Base-by-base conservation (phyloP, 2,329 filamentous ascomycete species). In the Hymenoscyphus repandus region DNA sequence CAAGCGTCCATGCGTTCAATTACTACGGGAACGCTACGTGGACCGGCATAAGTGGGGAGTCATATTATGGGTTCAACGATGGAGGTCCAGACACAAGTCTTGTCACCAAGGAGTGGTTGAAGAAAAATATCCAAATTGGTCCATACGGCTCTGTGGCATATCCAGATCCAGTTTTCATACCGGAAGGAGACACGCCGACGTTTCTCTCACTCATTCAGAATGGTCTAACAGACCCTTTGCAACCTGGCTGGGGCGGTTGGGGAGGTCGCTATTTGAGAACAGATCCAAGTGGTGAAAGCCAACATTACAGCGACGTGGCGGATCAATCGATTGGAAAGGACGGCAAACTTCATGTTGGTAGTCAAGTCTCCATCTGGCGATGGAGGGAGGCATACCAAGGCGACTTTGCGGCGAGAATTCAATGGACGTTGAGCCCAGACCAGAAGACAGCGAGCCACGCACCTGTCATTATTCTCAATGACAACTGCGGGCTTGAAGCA, bases 1-100 rank as follows among this genome's bases (percentile, higher is more conserved):
- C 67, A 12, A 78, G 74, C 0, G 62, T 80, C 1, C 79, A 82
- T 58, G 77, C 71, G 6, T 82, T 74, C 72, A 77, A 76, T 56
- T 68, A 75, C 43, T 83, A 82, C 53, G 70, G 69, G 2, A 58
- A 73, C 46, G 78, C 79, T 0, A 66, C 78, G 0, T 82, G 79
- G 79, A 71, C 68, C 1, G 79, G 79, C 1, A 82, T 83, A 36
- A 75, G 71, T 0, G 75, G 75, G 5, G 74, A 77, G 3, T 54
- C 54, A 2, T 73, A 68, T 27, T 27, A 27, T 27, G 22, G 22
- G 4, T 27, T 27, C 22, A 27, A 27, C 22, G 22, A 27, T 4
- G 70, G 72, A 2, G 75, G 75, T 0, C 73, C 77, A 0, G 74
- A 81, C 50, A 66, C 67, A 37, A 66, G 68, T 5, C 73, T 73